These are phyloP conservation scores for Aphanomyces astaci DNA, from an alignment of 352 stramenopile genomes.

Conservation along the genomic window DNA sequence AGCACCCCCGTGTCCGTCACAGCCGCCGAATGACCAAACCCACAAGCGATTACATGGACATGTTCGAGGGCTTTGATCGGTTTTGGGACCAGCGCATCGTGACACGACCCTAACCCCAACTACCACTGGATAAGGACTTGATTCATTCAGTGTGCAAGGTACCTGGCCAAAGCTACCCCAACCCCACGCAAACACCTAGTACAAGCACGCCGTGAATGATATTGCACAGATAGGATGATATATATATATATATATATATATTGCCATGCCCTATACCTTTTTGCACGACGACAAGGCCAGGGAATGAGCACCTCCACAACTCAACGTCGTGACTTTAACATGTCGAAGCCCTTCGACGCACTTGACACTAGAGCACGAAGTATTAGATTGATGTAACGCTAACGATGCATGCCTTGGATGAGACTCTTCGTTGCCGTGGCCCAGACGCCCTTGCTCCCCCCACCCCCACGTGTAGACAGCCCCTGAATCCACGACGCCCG, in stretches of 20 bases:
- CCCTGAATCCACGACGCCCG: background rate
- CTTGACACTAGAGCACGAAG: background rate
- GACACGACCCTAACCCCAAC: background rate
- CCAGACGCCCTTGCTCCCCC: constrained; percentile 11
- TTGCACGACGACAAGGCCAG: background rate
- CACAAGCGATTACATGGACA: background rate
- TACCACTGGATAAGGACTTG: background rate
- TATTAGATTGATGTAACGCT: background rate
- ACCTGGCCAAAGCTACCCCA: constrained; percentile 16
- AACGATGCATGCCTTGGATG: background rate
- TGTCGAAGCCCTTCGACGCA: background rate
- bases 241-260: too few species aligned
- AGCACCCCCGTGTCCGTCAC: background rate
- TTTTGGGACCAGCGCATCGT: constrained; percentile 6
- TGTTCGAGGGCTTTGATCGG: background rate
- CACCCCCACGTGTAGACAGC: constrained; percentile 18
- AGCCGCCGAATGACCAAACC: constrained; percentile 8
- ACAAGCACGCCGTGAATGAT: background rate
- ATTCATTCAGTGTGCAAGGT: background rate
- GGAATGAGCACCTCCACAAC: constrained; percentile 6
- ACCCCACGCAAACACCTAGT: constrained; percentile 16
- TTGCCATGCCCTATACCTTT: too few species aligned
- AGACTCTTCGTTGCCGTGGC: constrained; percentile 8
- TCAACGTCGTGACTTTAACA: background rate
- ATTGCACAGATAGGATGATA: background rate